Evolutionary conservation across 345 rosid species (phyloP), one percentile per base, ranked within the genome.

Genomic region (Arabis alpina): DNA sequence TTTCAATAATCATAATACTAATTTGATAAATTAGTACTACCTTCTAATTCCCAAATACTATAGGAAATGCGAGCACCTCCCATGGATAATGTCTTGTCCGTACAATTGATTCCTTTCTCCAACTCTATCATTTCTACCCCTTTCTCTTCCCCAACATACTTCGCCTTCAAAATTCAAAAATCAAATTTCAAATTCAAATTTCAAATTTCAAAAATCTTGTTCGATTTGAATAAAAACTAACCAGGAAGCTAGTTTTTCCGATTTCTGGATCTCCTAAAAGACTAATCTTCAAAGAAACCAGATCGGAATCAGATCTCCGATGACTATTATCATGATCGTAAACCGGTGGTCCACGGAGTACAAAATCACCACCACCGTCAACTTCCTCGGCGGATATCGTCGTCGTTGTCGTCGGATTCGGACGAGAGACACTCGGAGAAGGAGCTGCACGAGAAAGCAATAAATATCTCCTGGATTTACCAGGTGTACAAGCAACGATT

Each of bases 211-310:
- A 0, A 15, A 50, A 50, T 50, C n/a, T 23, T 49, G 23, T 6
- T n/a, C n/a, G 47, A 42, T 34, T 34, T 34, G 32, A 28, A 28
- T 28, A 3, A 28, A 28, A 28, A 63, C 73, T 65, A 42, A 90
- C 98, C 91, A 86, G 64, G 67, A 93, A 93, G 73, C 92, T 85
- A 4, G 96, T 85, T 68, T 93, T 91, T 30, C 97, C 97, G 59
- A 79, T 85, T 3, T 79, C 80, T 56, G 82, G 77, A 81, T 93
- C 97, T 12, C 98, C 95, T 70, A 93, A 47, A 60, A 91, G 90
- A 36, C 90, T 82, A 68, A 93, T 93, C 83, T 93, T 93, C 76
- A 93, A 71, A 5, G 90, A 58, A 47, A 93, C 97, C 80, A 93
- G 73, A 86, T 93, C 94, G 1, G 91, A 75, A 60, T 88, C 92